Conservation (phyloP, 2,329 filamentous ascomycete genomes). For the Penicillium thymicola region DNA sequence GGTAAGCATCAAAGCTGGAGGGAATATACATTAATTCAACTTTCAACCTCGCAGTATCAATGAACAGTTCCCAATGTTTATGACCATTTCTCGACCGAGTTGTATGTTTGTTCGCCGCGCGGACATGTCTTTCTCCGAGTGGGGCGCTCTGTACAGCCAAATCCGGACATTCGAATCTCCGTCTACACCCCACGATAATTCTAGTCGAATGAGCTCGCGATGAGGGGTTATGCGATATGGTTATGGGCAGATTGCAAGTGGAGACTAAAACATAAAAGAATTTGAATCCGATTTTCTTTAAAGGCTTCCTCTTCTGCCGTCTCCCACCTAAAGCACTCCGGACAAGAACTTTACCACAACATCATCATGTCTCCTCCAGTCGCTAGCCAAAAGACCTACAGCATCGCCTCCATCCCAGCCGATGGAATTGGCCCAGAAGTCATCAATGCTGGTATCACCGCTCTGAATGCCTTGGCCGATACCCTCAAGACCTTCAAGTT, state of each 20-base stretch:
- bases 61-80: neutral
- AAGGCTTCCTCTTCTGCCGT: neutral
- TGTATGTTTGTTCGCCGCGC: neutral
- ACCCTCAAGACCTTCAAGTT: conserved; percentile 57
- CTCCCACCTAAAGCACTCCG: neutral
- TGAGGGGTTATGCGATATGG: conserved; percentile 7
- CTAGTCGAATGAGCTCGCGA: conserved; percentile 1
- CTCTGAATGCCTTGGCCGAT: conserved; percentile 48
- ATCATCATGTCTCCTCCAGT: conserved; percentile 19
- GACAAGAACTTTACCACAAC: neutral
- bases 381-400: conserved; percentile 34
- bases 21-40: neutral
- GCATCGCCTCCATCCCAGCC: conserved; percentile 63
- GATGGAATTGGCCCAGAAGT: conserved; percentile 70
- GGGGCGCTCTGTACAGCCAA: neutral
- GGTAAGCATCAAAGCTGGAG: neutral
- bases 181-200: conserved; percentile 4
- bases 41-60: neutral
- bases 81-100: neutral
- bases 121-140: conserved; percentile 20
- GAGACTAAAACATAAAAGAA: neutral
- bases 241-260: neutral
- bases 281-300: neutral
- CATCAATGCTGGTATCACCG: conserved; percentile 60
- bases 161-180: conserved; percentile 11